Evolutionary conservation across 305 asterid species (phyloP).

Genomic region (Fraxinus ornus): DNA sequence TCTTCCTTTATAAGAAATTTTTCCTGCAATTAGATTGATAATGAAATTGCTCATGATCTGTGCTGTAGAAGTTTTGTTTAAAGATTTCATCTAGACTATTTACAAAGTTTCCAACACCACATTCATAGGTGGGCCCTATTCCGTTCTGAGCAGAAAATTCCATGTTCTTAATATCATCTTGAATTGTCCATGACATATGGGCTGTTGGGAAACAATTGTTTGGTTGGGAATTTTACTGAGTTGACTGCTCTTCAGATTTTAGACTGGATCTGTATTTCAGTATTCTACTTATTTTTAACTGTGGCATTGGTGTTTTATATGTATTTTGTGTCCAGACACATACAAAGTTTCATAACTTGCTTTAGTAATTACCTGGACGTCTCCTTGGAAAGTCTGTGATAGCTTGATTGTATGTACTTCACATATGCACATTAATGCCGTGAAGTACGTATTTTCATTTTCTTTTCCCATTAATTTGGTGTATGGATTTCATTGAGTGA

Average conservation of each 20-base stretch:
- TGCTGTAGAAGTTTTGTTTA: neutral
- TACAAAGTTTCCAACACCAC: conserved; percentile 5
- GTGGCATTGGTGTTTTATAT: neutral
- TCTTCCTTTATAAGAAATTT: neutral
- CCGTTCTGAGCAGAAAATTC: neutral
- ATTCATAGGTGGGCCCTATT: neutral
- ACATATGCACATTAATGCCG: neutral
- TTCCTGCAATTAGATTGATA: conserved; percentile 15
- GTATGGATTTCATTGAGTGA: neutral
- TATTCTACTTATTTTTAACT: neutral
- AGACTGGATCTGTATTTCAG: neutral
- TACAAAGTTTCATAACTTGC: neutral
- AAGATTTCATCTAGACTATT: conserved; percentile 1
- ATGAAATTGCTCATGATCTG: conserved; percentile 12
- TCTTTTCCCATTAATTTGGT: neutral
- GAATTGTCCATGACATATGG: conserved; percentile 10
- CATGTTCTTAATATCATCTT: neutral
- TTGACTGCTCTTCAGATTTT: neutral
- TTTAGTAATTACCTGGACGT: neutral
- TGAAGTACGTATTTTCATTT: neutral
- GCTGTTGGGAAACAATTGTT: neutral
- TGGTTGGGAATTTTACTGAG: neutral
- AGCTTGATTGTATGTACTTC: neutral
- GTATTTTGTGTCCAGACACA: neutral
- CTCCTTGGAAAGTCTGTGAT: neutral